phyloP scores from a whole-genome alignment of 2,329 filamentous ascomycete genomes.

The Aspergillus quadrilineatus region DNA sequence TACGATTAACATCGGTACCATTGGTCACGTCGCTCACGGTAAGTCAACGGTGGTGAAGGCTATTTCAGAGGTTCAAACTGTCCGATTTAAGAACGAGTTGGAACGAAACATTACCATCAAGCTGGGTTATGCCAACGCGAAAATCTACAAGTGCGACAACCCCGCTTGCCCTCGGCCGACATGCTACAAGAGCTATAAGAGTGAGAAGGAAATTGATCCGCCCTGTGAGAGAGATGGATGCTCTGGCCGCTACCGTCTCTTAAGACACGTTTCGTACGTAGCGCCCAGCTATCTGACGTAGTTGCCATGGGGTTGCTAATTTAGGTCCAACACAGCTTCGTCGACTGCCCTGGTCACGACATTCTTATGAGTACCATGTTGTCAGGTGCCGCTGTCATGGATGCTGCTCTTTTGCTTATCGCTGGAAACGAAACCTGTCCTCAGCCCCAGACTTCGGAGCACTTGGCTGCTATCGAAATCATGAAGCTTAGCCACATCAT shows the following conservation, averaged over 20 bases:
- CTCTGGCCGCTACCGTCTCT: conserved; percentile 77
- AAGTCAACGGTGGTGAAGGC: conserved; percentile 99
- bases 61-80: conserved; percentile 97
- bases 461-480: conserved; percentile 98
- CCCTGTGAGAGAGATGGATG: conserved; percentile 94
- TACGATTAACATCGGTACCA: conserved; percentile 98
- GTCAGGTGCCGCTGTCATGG: conserved; percentile 99
- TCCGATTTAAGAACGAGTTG: conserved; percentile 99
- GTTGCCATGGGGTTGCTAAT: conserved; percentile 12
- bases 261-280: conserved; percentile 81
- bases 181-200: conserved; percentile 97
- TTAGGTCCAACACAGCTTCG: conserved; percentile 62
- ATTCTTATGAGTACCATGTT: conserved; percentile 99
- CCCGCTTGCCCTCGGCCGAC: conserved; percentile 84
- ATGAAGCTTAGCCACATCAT: conserved; percentile 99
- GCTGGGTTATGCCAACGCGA: conserved; percentile 98
- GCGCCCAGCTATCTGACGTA: neutral
- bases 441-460: conserved; percentile 97
- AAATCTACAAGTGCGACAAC: conserved; percentile 99
- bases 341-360: conserved; percentile 98
- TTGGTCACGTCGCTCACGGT: conserved; percentile 97
- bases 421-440: conserved; percentile 98
- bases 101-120: conserved; percentile 99
- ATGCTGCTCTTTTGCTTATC: conserved; percentile 92
- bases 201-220: conserved; percentile 97